Evolutionary conservation across 2,329 filamentous ascomycete genomes (phyloP).

Genomic region (Scedosporium boydii): DNA sequence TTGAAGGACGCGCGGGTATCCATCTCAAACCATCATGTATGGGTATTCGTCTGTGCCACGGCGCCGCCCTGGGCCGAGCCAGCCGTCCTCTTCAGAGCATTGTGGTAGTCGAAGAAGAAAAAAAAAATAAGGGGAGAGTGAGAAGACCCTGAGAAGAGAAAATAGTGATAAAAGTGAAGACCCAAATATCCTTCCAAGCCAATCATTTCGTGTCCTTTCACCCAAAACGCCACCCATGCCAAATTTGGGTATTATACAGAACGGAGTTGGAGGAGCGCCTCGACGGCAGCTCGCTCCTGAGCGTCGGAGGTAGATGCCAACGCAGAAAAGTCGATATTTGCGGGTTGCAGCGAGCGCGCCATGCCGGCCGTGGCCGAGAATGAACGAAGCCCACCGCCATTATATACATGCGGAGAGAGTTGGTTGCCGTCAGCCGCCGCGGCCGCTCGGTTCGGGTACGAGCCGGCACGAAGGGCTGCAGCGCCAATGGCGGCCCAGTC

Average conservation of each 20-base stretch:
- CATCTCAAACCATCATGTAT: not conserved
- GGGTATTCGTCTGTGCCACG: not conserved
- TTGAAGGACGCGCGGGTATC: not conserved
- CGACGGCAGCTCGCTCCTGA: slow-evolving; percentile 73
- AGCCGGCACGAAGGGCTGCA: slow-evolving; percentile 65
- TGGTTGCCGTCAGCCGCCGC: slow-evolving; percentile 28
- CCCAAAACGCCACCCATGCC: slow-evolving; percentile 44
- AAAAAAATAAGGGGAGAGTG: not conserved
- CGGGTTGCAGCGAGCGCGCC: slow-evolving; percentile 40
- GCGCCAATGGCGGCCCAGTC: slow-evolving; percentile 90
- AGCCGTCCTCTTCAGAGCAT: not conserved
- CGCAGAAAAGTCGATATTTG: slow-evolving; percentile 41
- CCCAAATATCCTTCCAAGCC: slow-evolving; percentile 8
- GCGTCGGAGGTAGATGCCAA: slow-evolving; percentile 48
- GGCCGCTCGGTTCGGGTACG: slow-evolving; percentile 45
- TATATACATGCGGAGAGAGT: slow-evolving; percentile 39
- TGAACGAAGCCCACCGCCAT: slow-evolving; percentile 33
- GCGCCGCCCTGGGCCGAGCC: not conserved
- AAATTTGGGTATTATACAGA: slow-evolving; percentile 53
- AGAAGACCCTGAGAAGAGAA: not conserved
- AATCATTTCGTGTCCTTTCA: slow-evolving; percentile 1
- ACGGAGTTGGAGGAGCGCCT: slow-evolving; percentile 71
- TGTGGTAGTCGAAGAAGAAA: not conserved
- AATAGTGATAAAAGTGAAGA: slow-evolving; percentile 2
- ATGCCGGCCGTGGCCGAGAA: slow-evolving; percentile 41